Base-by-base conservation (phyloP, 345 rosid genomes). In the Cardamine chenopodiifolia region DNA sequence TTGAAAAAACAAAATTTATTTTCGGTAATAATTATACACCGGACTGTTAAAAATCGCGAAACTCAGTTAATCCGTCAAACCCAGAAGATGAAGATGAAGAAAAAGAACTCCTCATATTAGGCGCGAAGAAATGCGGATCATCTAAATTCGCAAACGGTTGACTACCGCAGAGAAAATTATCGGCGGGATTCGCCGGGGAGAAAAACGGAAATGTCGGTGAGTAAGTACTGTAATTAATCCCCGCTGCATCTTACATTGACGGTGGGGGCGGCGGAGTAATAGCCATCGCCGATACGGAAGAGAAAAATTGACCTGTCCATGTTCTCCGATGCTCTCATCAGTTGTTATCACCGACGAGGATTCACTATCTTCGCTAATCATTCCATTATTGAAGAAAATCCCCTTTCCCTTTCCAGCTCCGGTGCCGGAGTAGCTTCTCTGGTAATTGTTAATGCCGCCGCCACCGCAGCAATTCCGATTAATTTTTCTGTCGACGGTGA, bases 271-370 rank as follows among this genome's bases (percentile, higher is more conserved):
- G 72, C 2, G 73, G 70, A 31, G 71, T 48, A 31, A 54, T 54
- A 18, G 28, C 65, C 69, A 67, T 58, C 35, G 62, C 0, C 1
- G 73, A 71, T 39, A 71, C 28, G 68, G 72, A 2, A 72, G 79
- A 45, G 82, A 82, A 13, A 95, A 88, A 65, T 84, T 85, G 7
- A 86, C 88, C 31, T 85, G 96, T 19, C 20, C 82, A 1, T 68
- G 45, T 62, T 60, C 79, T 23, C 86, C 83, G 18, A 80, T 31
- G 60, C 76, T 76, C 73, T 83, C 87, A 62, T 90, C 92, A 0
- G 86, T 93, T 2, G 91, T 90, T 8, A 88, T 85, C 72, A 89
- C 92, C 23, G 90, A 90, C 0, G 91, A 86, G 5, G 91, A 85
- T 7, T 90, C 96, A 14, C 85, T 87, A 17, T 88, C 96, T 29